phyloP scores from a whole-genome alignment of 208 protist species.

The Lotmaria passim region DNA sequence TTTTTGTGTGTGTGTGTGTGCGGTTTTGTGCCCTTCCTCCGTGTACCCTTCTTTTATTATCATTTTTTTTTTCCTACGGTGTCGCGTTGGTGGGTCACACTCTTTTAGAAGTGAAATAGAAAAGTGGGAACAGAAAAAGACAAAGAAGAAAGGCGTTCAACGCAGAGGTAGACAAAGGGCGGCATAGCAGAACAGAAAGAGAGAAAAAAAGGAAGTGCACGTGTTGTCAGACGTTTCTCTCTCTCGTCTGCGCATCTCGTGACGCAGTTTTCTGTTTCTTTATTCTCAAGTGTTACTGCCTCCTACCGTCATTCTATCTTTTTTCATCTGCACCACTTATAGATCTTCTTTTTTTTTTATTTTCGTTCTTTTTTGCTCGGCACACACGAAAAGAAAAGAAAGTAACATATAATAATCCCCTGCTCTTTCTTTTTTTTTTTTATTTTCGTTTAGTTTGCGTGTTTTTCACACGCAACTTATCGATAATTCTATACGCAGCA shows the following conservation, averaged over 20 bases:
- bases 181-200: not conserved
- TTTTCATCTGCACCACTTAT: not conserved
- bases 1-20: not conserved
- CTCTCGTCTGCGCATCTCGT: not conserved
- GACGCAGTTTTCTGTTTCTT: not conserved
- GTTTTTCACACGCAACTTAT: not conserved
- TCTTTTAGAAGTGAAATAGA: slow-evolving; percentile 6
- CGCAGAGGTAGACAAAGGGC: not conserved
- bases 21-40: not conserved
- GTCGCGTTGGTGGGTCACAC: not conserved
- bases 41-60: not conserved
- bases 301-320: too few species aligned
- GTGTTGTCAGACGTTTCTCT: not conserved
- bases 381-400: too few species aligned
- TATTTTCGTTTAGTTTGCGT: not conserved
- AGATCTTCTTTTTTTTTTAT: slow-evolving; percentile 5
- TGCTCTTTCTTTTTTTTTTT: not conserved
- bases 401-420: too few species aligned
- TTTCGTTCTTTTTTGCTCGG: not conserved
- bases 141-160: not conserved
- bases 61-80: not conserved
- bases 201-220: not conserved
- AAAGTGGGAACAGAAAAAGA: not conserved
- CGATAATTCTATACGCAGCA: not conserved
- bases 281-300: too few species aligned